Percentiles rank a stretch among this genome's conserved stretches.
Evolutionary conservation across 768 basidiomycete species (phyloP).

Genomic region (Tricholomella constricta): DNA sequence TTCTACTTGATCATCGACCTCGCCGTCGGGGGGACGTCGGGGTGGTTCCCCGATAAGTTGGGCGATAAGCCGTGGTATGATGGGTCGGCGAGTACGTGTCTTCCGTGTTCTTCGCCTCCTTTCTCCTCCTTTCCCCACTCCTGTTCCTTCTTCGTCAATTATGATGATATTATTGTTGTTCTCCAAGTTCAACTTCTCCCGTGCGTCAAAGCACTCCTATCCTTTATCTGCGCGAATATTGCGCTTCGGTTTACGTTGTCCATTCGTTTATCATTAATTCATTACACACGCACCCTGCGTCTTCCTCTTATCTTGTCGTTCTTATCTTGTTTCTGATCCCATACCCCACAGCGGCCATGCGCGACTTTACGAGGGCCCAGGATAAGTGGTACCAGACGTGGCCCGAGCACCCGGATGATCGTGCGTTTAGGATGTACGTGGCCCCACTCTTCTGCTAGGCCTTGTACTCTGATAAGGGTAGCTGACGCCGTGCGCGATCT

Average conservation of each 20-base stretch:
- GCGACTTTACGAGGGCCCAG: constrained; percentile 63
- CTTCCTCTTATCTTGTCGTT: neutral
- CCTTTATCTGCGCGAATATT: too few species aligned
- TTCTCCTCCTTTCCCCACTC: neutral
- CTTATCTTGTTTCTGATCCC: neutral
- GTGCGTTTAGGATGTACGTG: constrained; percentile 72
- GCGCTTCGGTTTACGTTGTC: neutral
- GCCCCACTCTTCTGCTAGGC: constrained; percentile 6
- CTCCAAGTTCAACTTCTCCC: too few species aligned
- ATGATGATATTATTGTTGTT: too few species aligned
- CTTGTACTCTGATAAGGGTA: constrained; percentile 16
- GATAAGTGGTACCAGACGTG: constrained; percentile 71
- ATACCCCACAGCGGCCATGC: constrained; percentile 54
- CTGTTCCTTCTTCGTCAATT: neutral
- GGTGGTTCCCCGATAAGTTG: constrained; percentile 84
- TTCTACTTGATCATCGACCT: constrained; percentile 81
- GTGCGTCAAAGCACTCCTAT: too few species aligned
- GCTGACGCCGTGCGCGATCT: neutral
- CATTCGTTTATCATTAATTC: neutral
- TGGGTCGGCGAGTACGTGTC: constrained; percentile 48
- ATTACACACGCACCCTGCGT: neutral
- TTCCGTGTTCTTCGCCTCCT: neutral
- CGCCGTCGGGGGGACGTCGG: constrained; percentile 80
- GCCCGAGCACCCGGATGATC: constrained; percentile 57
- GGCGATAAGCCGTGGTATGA: constrained; percentile 82